Conservation (phyloP, 2,329 filamentous ascomycete species). For the Paramyrothecium sp. region DNA sequence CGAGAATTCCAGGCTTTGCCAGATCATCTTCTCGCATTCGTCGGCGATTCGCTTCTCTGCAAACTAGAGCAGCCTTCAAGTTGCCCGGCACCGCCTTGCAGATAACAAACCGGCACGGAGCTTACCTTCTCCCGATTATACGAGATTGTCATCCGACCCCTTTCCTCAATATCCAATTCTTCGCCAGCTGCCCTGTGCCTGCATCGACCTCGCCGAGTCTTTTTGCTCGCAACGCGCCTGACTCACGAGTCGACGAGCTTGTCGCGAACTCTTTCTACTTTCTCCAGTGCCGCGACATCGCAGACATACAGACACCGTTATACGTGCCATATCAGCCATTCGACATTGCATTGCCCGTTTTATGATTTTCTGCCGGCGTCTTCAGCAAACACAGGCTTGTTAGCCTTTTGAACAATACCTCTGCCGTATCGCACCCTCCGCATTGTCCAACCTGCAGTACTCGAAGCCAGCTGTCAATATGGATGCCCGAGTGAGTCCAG, state of each 20-base stretch:
- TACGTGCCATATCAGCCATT: neutral
- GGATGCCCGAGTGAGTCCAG: conserved; percentile 32
- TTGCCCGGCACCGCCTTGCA: neutral
- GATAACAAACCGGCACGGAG: neutral
- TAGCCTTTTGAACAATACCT: neutral
- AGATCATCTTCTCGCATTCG: neutral
- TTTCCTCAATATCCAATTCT: neutral
- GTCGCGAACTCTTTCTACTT: neutral
- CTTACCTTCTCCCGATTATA: neutral
- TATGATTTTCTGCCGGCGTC: neutral
- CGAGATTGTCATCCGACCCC: neutral
- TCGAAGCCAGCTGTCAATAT: conserved; percentile 22
- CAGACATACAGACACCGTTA: neutral
- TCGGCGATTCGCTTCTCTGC: neutral
- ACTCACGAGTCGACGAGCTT: neutral
- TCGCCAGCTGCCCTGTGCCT: neutral
- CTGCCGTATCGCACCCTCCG: neutral
- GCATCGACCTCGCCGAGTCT: neutral
- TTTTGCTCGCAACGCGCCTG: neutral
- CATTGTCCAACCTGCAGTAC: no score
- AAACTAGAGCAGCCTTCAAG: no score
- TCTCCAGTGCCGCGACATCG: neutral
- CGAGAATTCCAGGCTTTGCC: neutral
- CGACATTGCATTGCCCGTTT: neutral
- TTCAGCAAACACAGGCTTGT: neutral